These are phyloP conservation scores for Aspergillus taichungensis DNA, from an alignment of 495 filamentous ascomycete genomes.

Conservation along the genomic window DNA sequence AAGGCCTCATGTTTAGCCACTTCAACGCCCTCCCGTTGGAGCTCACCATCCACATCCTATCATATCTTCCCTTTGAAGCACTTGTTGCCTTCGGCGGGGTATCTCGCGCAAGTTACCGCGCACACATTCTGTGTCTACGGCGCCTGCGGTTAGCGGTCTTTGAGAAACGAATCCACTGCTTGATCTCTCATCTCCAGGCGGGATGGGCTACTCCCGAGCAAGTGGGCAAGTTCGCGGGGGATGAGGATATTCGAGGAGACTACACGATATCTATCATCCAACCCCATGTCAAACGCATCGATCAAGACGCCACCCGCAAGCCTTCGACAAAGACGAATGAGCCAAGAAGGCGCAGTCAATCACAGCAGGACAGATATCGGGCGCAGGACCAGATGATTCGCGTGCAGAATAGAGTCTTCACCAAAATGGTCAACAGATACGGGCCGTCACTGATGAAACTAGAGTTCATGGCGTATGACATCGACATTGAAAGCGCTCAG, in stretches of 20 bases:
- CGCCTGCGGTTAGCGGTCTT: conserved; percentile 25
- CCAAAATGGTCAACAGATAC: conserved; percentile 14
- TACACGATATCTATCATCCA: conserved; percentile 15
- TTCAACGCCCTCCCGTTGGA: conserved; percentile 23
- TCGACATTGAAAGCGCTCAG: conserved; percentile 15
- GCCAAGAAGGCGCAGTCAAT: not conserved
- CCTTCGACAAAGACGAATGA: not conserved
- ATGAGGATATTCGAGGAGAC: not conserved
- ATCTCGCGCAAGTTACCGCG: conserved; percentile 18
- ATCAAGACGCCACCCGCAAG: not conserved
- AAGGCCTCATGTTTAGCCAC: conserved; percentile 7
- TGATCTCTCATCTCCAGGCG: conserved; percentile 25
- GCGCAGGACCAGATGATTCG: conserved; percentile 15
- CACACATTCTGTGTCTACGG: conserved; percentile 19
- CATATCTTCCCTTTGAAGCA: conserved; percentile 22
- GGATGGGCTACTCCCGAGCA: conserved; percentile 16
- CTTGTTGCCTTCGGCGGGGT: conserved; percentile 27
- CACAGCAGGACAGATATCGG: not conserved
- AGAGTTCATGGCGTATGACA: conserved; percentile 27
- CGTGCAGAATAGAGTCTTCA: conserved; percentile 19
- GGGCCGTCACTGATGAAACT: conserved; percentile 16
- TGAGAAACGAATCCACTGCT: conserved; percentile 23
- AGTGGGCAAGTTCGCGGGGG: not conserved
- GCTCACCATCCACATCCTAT: conserved; percentile 26
- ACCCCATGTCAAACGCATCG: not conserved